phyloP scores from a whole-genome alignment of 495 filamentous ascomycete genomes.

The Cenococcum geophilum region DNA sequence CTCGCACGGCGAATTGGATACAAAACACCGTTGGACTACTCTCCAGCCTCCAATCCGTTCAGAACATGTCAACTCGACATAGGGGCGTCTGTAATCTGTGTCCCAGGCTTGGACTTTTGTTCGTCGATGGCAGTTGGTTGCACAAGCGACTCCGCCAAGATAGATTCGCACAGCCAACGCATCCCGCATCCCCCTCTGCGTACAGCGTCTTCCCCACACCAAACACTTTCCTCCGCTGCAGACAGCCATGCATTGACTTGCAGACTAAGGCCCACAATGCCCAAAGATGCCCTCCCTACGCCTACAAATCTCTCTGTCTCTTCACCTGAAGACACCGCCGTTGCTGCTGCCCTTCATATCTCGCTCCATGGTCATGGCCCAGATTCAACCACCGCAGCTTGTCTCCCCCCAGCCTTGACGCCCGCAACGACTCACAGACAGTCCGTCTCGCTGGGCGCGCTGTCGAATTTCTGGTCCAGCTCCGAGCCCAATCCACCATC shows the following conservation, averaged over 20 bases:
- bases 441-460: conserved; percentile 24
- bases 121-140: conserved; percentile 2
- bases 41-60: background rate
- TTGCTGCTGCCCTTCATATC: conserved; percentile 4
- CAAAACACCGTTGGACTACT: background rate
- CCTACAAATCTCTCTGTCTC: background rate
- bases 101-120: too few species aligned
- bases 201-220: background rate
- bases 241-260: conserved; percentile 28
- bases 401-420: conserved; percentile 22
- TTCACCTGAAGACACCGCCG: conserved; percentile 1
- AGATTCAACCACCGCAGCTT: conserved; percentile 12
- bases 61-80: background rate
- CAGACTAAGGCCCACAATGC: conserved; percentile 27
- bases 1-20: background rate
- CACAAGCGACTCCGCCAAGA: conserved; percentile 14
- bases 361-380: conserved; percentile 17
- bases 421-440: conserved; percentile 26
- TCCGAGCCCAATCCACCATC: conserved; percentile 4
- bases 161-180: conserved; percentile 16
- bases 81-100: background rate
- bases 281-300: background rate
- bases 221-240: conserved; percentile 9
- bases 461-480: conserved; percentile 27
- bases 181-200: conserved; percentile 24